These are phyloP conservation scores for Beta macrorhiza DNA, from an alignment of 179 eudicot species.

Conservation along the genomic window DNA sequence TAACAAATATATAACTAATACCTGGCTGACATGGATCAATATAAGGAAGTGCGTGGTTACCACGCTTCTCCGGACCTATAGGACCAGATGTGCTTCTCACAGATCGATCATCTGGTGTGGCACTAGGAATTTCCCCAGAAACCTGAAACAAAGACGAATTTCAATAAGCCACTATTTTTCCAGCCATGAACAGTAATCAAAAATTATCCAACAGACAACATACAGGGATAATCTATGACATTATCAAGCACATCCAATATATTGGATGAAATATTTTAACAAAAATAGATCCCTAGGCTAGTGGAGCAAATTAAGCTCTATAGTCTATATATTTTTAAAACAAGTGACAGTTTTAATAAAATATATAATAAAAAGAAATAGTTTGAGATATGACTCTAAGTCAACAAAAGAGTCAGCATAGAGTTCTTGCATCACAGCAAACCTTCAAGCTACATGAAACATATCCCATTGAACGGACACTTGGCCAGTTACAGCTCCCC, in stretches of 20 bases:
- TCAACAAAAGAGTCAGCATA: neutral
- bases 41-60: constrained; percentile 66
- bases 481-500: neutral
- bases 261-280: no score
- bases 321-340: neutral
- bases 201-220: neutral
- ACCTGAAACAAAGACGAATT: constrained; percentile 42
- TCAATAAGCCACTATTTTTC: constrained; percentile 9
- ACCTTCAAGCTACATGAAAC: neutral
- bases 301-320: neutral
- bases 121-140: constrained; percentile 82
- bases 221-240: neutral
- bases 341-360: neutral
- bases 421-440: neutral
- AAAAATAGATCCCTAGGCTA: neutral
- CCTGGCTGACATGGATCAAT: constrained; percentile 94
- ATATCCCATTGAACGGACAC: neutral
- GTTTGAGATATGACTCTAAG: neutral
- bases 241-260: neutral
- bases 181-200: neutral
- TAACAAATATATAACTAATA: constrained; percentile 23
- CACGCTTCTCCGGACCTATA: constrained; percentile 78
- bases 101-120: constrained; percentile 80
- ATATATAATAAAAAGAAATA: neutral
- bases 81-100: constrained; percentile 94